Conservation (phyloP, 805 yeast genomes). For the Pichia sporocuriosa region DNA sequence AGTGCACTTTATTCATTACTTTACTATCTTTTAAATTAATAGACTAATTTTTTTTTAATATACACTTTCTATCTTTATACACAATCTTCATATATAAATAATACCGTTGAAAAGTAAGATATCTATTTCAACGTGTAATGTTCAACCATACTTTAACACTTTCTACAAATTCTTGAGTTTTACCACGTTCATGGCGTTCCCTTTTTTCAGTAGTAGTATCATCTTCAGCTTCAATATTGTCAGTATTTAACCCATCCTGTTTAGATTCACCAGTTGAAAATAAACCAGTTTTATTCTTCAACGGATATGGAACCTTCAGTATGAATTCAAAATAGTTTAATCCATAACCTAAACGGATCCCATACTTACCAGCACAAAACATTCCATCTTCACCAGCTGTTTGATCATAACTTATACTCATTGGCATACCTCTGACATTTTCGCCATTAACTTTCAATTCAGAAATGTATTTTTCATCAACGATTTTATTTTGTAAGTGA, state of each 20-base stretch:
- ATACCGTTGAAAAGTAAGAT: too few relatives aligned
- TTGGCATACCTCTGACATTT: conserved; percentile 36
- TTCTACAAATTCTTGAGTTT: conserved; percentile 20
- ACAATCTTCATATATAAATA: neutral
- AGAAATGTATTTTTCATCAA: conserved; percentile 33
- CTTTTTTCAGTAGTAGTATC: conserved; percentile 1
- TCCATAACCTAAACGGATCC: conserved; percentile 33
- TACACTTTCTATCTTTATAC: neutral
- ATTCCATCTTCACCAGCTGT: conserved; percentile 16
- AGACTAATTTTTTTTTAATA: neutral
- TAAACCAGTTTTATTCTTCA: conserved; percentile 4
- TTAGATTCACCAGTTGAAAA: neutral
- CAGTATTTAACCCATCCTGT: neutral
- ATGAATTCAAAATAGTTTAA: conserved; percentile 38
- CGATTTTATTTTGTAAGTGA: conserved; percentile 35
- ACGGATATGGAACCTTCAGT: conserved; percentile 23
- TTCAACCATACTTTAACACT: conserved; percentile 35
- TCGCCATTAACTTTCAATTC: conserved; percentile 40
- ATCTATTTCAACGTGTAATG: conserved; percentile 25
- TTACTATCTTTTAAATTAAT: neutral
- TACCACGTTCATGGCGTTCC: conserved; percentile 6
- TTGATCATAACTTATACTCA: conserved; percentile 30
- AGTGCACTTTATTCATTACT: too few relatives aligned
- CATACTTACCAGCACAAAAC: conserved; percentile 31
- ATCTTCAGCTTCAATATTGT: conserved; percentile 5